Base-by-base conservation (phyloP, 2,329 filamentous ascomycete genomes). In the Neobulgaria alba region DNA sequence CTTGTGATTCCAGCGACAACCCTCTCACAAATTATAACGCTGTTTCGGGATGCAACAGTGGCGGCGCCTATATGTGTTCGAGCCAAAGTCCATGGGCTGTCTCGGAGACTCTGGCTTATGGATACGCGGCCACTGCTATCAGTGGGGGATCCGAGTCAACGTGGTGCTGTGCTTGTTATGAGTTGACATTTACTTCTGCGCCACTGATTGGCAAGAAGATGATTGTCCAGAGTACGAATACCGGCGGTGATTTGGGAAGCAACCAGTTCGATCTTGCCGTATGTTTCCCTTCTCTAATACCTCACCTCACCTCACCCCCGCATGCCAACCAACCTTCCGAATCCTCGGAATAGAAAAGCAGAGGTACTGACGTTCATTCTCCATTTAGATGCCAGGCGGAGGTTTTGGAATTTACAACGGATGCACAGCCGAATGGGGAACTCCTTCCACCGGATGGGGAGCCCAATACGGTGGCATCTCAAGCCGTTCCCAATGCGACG, bases 161-260 rank as follows among this genome's bases (percentile, higher is more conserved):
- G n/a, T 80, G 76, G 73, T 84, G 79, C 63, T 84, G 79, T 56
- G 72, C 69, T 36, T 82, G 77, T 60, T 82, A 79, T 54, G 67
- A 73, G 57, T 55, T 56, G 40, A 57, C 53, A 4, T 72, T 72
- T 49, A 71, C 66, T 1, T 61, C 58, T 31, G 71, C 71, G 4
- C 60, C 69, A 4, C 67, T 75, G 15, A 60, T 63, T 18, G 75
- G 76, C 39, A 80, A 81, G 63, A 72, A 67, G 43, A 76, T 81
- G 72, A 65, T 81, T 39, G 69, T 82, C 12, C 77, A 82, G 55
- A 72, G 73, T 7, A 78, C 73, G 23, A 81, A 80, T 58, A 81
- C 76, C 2, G 77, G 75, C 20, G 66, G 64, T 15, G 75, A 79
- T 54, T 61, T 79, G 5, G 65, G 65, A 31, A 52, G 56, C 21